phyloP scores from a whole-genome alignment of 805 yeast species.

The Saturnispora sekii region DNA sequence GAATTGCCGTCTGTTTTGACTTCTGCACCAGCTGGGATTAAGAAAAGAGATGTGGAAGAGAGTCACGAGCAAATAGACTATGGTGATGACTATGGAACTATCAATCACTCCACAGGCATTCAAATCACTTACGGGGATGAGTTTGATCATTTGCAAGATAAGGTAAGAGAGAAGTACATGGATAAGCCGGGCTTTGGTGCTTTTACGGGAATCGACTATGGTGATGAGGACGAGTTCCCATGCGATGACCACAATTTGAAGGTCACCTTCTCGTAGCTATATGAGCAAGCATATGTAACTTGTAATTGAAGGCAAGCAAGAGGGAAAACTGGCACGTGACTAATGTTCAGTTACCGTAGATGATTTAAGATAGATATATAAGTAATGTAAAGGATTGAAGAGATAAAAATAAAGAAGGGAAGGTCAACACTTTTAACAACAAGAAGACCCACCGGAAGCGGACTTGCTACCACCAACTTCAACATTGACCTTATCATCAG shows the following conservation, averaged over 20 bases:
- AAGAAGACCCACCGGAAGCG: constrained; percentile 20
- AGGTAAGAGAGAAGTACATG: constrained; percentile 6
- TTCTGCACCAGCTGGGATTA: neutral
- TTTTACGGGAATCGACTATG: constrained; percentile 19
- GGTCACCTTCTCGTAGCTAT: constrained; percentile 2
- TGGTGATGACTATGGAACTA: constrained; percentile 16
- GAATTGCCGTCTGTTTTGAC: neutral
- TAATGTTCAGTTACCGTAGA: too few relatives aligned
- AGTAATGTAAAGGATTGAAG: neutral
- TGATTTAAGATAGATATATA: neutral
- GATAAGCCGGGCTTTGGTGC: constrained; percentile 12
- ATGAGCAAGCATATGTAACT: neutral
- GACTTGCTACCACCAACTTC: constrained; percentile 13
- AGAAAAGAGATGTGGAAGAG: neutral
- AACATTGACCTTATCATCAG: constrained; percentile 21
- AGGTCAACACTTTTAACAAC: constrained; percentile 11
- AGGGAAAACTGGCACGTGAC: too few relatives aligned
- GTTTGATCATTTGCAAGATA: constrained; percentile 9
- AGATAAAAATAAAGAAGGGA: neutral
- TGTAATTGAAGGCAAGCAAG: too few relatives aligned
- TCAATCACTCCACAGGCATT: constrained; percentile 10
- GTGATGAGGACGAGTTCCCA: constrained; percentile 29
- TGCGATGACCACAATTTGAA: constrained; percentile 22
- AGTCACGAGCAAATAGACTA: constrained; percentile 9
- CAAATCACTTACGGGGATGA: constrained; percentile 19